Evolutionary conservation across 139 green algal genomes (phyloP).

Genomic region (Eudorina sp.): DNA sequence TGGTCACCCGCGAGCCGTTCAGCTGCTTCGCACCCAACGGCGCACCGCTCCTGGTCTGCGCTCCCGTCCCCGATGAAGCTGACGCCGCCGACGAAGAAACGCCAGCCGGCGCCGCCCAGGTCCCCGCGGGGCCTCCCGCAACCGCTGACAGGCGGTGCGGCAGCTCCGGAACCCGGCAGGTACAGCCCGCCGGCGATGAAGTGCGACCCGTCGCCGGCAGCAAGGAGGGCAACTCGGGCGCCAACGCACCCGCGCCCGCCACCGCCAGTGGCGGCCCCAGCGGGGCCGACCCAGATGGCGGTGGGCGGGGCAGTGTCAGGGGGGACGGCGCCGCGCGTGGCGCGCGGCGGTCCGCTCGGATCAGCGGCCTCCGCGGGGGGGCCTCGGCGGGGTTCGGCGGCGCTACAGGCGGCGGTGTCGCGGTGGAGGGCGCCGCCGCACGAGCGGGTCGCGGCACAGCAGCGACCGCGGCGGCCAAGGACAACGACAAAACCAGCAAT

Average conservation of each 20-base stretch:
- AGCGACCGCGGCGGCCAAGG: no score
- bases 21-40: slow-evolving; percentile 11
- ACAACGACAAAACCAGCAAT: no score
- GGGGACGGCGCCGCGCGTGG: not conserved
- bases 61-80: not conserved
- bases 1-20: not conserved
- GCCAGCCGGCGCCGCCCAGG: no score
- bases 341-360: not conserved
- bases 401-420: no score
- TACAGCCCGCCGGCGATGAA: no score
- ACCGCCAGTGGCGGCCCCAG: not conserved
- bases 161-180: not conserved
- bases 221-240: no score
- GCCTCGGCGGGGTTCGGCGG: no score
- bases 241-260: not conserved
- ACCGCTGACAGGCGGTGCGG: not conserved
- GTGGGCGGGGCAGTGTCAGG: not conserved
- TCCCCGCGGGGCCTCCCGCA: not conserved
- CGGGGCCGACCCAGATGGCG: not conserved
- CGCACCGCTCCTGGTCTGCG: slow-evolving; percentile 19
- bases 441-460: no score
- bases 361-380: not conserved
- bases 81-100: no score
- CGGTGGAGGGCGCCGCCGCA: no score
- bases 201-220: no score